A percentile compares a stretch with the other conserved stretches of the same genome.
These are phyloP conservation scores for Acmispon strigosus DNA, from an alignment of 306 rosid species.

Conservation along the genomic window DNA sequence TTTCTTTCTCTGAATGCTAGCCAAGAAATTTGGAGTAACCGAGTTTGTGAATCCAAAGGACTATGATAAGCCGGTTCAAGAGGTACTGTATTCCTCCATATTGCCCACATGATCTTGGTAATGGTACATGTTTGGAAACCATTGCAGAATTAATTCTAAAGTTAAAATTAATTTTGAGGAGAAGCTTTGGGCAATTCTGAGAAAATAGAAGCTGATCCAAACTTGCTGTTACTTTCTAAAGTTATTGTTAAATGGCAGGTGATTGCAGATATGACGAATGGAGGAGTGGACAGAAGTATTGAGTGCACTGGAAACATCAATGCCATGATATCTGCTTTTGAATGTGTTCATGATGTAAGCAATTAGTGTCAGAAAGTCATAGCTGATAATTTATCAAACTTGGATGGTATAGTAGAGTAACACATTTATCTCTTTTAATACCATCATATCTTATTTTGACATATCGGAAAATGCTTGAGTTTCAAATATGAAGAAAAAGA, in stretches of 20 bases:
- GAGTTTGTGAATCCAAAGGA: slow-evolving; percentile 52
- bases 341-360: slow-evolving; percentile 50
- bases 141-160: too few species aligned
- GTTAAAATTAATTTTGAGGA: too few species aligned
- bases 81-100: slow-evolving; percentile 17
- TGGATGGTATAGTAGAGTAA: not conserved
- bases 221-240: not conserved
- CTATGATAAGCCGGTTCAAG: slow-evolving; percentile 38
- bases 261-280: slow-evolving; percentile 41
- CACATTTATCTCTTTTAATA: not conserved
- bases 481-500: too few species aligned
- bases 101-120: not conserved
- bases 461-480: not conserved
- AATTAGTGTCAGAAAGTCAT: not conserved
- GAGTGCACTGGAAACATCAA: slow-evolving; percentile 46
- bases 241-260: slow-evolving; percentile 20
- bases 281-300: slow-evolving; percentile 50
- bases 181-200: too few species aligned
- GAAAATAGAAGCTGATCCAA: too few species aligned
- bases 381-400: not conserved
- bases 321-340: slow-evolving; percentile 51
- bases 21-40: slow-evolving; percentile 43
- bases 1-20: slow-evolving; percentile 11
- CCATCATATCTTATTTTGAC: not conserved
- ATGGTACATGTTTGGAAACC: too few species aligned